Evolutionary conservation across 495 filamentous ascomycete species (phyloP), one percentile per base, ranked within the genome.

Genomic region (Aspergillus haitiensis): DNA sequence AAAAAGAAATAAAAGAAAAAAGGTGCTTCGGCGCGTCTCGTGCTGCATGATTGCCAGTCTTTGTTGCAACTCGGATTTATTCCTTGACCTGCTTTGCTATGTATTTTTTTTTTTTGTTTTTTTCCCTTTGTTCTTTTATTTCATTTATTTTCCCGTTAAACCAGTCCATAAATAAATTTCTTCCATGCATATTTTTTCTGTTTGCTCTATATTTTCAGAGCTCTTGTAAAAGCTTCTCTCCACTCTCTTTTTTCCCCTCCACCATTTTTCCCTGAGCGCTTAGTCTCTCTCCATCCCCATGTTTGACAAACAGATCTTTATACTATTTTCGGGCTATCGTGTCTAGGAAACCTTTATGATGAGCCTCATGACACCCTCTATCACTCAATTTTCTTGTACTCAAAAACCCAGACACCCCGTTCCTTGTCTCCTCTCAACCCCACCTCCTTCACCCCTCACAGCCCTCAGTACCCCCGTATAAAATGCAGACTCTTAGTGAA

Each of bases 401-500:
- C 37, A n/a, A 40, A 40, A 3, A 3, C 37, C 37, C 37, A 11
- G 11, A 10, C 9, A 55, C 33, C 45, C 61, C 60, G 44, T 55
- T 15, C 7, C 50, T 32, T 36, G 33, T 36, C 33, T 16, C 50
- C 37, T 37, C 31, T 11, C 32, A 16, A 39, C 34, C 9, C n/a
- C 8, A 15, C 21, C 21, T 15, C 13, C 21, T 15, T 7, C 13
- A n/a, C 33, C 9, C 50, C 37, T 37, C 50, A n/a, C 32, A 16
- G 27, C 34, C 9, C n/a, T 4, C 9, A 13, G 27, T 18, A 34
- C 32, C 21, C 12, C 21, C 18, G 27, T 32, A 5, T 50, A 39
- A 47, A 18, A 71, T 72, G 67, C 32, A 63, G 11, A 4, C 54
- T 0, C n/a, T 44, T 12, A 35, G 15, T 7, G 34, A 72, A 39